These are phyloP conservation scores for Laetiporus sulphureus DNA, from an alignment of 1,284 basidiomycete species.

Conservation along the genomic window DNA sequence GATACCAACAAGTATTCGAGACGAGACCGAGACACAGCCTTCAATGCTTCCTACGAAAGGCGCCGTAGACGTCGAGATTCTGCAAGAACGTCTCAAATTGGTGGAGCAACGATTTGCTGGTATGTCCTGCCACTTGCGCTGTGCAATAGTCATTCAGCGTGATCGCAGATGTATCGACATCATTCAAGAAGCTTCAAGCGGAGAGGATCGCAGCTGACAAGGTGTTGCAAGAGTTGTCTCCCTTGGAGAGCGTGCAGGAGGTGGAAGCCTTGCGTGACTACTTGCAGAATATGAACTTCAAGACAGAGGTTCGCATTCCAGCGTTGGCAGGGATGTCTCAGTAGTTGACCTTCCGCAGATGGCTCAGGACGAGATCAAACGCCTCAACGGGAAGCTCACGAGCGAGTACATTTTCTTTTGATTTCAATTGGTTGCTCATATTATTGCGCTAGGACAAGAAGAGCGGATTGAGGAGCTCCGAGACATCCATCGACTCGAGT, in stretches of 20 bases:
- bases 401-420: conserved; percentile 39
- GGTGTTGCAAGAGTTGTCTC: conserved; percentile 68
- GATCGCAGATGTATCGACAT: conserved; percentile 60
- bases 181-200: conserved; percentile 67
- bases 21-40: not conserved
- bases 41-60: conserved; percentile 5
- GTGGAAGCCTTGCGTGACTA: conserved; percentile 65
- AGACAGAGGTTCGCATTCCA: conserved; percentile 52
- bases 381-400: conserved; percentile 63
- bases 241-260: conserved; percentile 63
- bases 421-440: not conserved
- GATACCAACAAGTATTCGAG: not conserved
- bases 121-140: conserved; percentile 23
- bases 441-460: conserved; percentile 59
- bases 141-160: conserved; percentile 5
- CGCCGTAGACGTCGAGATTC: conserved; percentile 39
- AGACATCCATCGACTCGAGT: conserved; percentile 76
- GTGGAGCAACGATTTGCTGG: conserved; percentile 71
- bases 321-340: not conserved
- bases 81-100: conserved; percentile 58
- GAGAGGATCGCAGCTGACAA: conserved; percentile 68
- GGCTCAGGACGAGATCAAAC: conserved; percentile 67
- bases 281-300: conserved; percentile 60
- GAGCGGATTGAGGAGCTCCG: conserved; percentile 78
- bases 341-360: conserved; percentile 35